phyloP scores from a whole-genome alignment of 306 rosid genomes.

The Prunus campanulata region DNA sequence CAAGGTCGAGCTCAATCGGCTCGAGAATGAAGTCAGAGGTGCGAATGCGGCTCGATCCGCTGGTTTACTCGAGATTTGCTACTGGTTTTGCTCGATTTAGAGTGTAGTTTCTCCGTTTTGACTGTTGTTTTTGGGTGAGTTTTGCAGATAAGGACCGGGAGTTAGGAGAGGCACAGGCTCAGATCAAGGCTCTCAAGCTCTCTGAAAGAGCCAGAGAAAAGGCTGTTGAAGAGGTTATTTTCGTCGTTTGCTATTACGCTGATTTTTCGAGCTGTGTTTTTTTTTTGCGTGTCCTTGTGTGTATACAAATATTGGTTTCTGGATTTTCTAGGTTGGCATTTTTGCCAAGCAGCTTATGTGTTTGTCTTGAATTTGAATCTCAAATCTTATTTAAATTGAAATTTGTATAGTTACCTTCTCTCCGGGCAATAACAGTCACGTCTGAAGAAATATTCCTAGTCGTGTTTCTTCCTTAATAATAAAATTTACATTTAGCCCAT shows the following conservation, averaged over 20 bases:
- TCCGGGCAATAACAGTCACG: not conserved
- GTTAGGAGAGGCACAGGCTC: slow-evolving; percentile 86
- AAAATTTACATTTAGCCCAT: not conserved
- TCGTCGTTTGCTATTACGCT: slow-evolving; percentile 9
- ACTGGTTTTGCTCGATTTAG: slow-evolving; percentile 29
- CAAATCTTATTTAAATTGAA: not conserved
- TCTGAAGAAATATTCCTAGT: not conserved
- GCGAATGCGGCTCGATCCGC: slow-evolving; percentile 82
- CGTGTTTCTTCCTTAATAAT: not conserved
- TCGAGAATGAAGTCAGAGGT: slow-evolving; percentile 99
- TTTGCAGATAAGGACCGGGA: slow-evolving; percentile 94
- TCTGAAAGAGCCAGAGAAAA: slow-evolving; percentile 94
- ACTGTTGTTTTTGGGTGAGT: slow-evolving; percentile 2
- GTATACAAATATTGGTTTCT: not conserved
- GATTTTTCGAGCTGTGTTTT: not conserved
- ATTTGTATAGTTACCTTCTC: not conserved
- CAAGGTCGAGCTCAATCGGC: slow-evolving; percentile 97
- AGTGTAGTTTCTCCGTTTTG: slow-evolving; percentile 11
- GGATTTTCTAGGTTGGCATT: not conserved
- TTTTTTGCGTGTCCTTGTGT: not conserved
- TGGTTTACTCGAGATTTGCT: slow-evolving; percentile 32
- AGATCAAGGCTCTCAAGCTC: slow-evolving; percentile 88
- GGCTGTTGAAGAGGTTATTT: slow-evolving; percentile 94
- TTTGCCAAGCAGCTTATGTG: not conserved
- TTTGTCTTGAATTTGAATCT: not conserved